Base-by-base conservation (phyloP, 140 eudicot species). In the Oenanthe javanica region DNA sequence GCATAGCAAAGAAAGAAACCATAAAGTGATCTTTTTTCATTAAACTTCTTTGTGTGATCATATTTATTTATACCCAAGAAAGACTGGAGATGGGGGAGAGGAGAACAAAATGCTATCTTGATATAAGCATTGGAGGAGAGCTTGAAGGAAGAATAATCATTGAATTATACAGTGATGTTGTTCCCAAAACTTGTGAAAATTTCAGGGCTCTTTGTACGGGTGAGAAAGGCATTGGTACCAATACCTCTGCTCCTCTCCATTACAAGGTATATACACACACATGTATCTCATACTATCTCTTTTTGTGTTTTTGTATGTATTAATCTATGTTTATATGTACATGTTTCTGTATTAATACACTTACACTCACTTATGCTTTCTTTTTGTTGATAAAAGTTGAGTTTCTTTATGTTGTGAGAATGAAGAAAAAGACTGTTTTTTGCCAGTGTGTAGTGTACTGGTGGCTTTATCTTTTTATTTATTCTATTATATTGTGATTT, bases 121-220 rank as follows among this genome's bases (percentile, higher is more conserved):
- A 94, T 79, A 85, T 94, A 11, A 92, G 88, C 88, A 90, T 94
- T 36, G 97, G 93, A 51, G 97, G 91, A 51, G 98, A 94, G 71
- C 88, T 92, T 54, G 97, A 94, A 70, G 98, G 98, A 6, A 81
- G 98, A 40, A 89, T 94, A 5, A 88, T 94, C 1, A 87, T 92
- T n/a, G 95, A 94, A 82, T 81, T 94, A 52, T 92, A 79, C 80
- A 81, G 82, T 80, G 98, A 94, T 77, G 85, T 92, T 45, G 98
- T 90, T 46, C 98, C 98, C 50, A 92, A 85, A 81, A 94, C 98
- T 13, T 89, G 95, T 10, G 93, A 87, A 46, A 93, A 93, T 74
- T 93, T 93, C 84, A 81, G 93, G 75, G 92, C 96, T 84, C 93
- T 92, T 42, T 92, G 98, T 63, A 92, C 96, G 64, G 98, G 98